Evolutionary conservation across 2,329 filamentous ascomycete genomes (phyloP).

Genomic region (Penicillium italicum): DNA sequence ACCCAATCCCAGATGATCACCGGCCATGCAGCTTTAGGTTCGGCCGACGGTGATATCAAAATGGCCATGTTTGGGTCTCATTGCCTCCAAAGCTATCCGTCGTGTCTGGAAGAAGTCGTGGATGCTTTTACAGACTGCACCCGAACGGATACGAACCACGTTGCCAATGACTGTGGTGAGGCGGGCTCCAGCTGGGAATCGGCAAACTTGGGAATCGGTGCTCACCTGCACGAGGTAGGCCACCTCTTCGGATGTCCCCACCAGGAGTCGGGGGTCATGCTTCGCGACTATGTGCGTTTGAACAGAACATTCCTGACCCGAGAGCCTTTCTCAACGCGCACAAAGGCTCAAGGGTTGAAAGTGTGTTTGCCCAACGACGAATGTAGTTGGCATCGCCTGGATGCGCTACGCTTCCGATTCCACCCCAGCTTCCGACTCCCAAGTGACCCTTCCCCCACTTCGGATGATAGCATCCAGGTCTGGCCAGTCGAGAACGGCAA

Average conservation of each 20-base stretch:
- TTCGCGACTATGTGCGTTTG: slow-evolving; percentile 77
- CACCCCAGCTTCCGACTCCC: slow-evolving; percentile 88
- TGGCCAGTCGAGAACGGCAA: slow-evolving; percentile 78
- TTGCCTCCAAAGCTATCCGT: slow-evolving; percentile 84
- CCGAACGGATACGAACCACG: slow-evolving; percentile 71
- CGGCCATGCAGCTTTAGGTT: slow-evolving; percentile 81
- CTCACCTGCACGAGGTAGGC: slow-evolving; percentile 85
- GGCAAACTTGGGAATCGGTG: slow-evolving; percentile 90
- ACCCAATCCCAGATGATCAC: slow-evolving; percentile 63
- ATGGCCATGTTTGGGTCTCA: slow-evolving; percentile 92
- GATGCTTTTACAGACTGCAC: slow-evolving; percentile 89
- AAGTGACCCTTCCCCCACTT: slow-evolving; percentile 61
- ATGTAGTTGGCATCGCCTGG: slow-evolving; percentile 86
- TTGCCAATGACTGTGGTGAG: slow-evolving; percentile 83
- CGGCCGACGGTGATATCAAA: slow-evolving; percentile 66
- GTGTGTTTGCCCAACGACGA: slow-evolving; percentile 74
- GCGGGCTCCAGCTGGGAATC: slow-evolving; percentile 91
- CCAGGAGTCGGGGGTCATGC: slow-evolving; percentile 88
- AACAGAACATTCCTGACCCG: slow-evolving; percentile 78
- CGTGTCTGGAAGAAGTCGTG: slow-evolving; percentile 82
- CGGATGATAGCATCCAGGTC: slow-evolving; percentile 76
- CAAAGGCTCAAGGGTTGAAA: slow-evolving; percentile 72
- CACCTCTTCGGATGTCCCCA: slow-evolving; percentile 88
- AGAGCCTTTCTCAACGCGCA: slow-evolving; percentile 83
- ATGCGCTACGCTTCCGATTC: slow-evolving; percentile 80